A percentile compares a stretch with the other conserved stretches of the same genome.
Evolutionary conservation across 345 rosid species (phyloP).

Genomic region (Camelina laxa): DNA sequence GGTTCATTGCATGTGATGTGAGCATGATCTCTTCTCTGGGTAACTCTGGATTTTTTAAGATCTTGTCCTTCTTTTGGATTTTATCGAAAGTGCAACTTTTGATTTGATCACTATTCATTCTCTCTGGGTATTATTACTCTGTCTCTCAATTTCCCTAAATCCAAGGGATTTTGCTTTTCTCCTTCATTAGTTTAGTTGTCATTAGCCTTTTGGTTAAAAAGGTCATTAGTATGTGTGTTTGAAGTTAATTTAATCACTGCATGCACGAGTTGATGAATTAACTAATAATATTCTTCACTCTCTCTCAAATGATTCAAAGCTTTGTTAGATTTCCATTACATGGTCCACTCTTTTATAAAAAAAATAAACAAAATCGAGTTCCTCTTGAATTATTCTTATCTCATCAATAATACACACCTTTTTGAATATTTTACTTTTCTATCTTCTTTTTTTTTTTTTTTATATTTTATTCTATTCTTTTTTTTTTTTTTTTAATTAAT

Average conservation of each 20-base stretch:
- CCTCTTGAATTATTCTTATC: constrained; percentile 44
- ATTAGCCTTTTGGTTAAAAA: neutral
- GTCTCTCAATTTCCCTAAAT: constrained; percentile 22
- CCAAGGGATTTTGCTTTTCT: constrained; percentile 34
- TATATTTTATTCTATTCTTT: neutral
- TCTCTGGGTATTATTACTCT: constrained; percentile 23
- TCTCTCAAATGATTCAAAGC: constrained; percentile 36
- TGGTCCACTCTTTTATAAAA: constrained; percentile 25
- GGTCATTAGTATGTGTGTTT: constrained; percentile 9
- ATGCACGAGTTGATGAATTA: constrained; percentile 39
- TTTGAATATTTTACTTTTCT: constrained; percentile 35
- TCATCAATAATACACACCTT: constrained; percentile 44
- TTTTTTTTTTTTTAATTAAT: neutral
- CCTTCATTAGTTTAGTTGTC: constrained; percentile 1
- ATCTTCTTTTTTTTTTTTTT: neutral
- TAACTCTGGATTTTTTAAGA: constrained; percentile 33
- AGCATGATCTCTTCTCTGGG: constrained; percentile 25
- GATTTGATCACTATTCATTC: constrained; percentile 32
- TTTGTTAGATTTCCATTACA: constrained; percentile 40
- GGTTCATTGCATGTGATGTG: constrained; percentile 37
- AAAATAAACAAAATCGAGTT: constrained; percentile 34
- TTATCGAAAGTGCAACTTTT: constrained; percentile 25
- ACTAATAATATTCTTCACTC: neutral
- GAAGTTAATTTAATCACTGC: constrained; percentile 34
- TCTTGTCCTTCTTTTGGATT: constrained; percentile 21